Evolutionary conservation across 1,139 yeast genomes (phyloP).

Genomic region (Suhomyces maxii): DNA sequence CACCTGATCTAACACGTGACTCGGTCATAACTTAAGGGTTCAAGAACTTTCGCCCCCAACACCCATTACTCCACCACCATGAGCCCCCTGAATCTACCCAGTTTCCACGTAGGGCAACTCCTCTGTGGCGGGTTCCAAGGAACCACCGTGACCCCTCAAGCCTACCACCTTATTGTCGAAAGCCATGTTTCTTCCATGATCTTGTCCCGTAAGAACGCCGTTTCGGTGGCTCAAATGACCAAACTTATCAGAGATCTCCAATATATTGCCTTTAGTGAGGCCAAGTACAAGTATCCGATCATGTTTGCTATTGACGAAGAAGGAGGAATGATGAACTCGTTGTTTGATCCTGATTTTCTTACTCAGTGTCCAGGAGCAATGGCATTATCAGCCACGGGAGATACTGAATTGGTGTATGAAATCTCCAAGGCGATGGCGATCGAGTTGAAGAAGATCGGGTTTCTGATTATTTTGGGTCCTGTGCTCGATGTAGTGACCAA

Average conservation of each 20-base stretch:
- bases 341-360: constrained; percentile 52
- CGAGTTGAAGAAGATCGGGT: constrained; percentile 56
- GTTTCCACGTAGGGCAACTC: constrained; percentile 48
- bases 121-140: constrained; percentile 67
- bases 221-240: constrained; percentile 51
- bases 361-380: constrained; percentile 67
- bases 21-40: neutral
- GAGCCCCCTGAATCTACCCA: constrained; percentile 10
- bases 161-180: constrained; percentile 53
- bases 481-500: constrained; percentile 64
- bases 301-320: constrained; percentile 43
- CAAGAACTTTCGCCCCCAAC: neutral
- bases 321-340: constrained; percentile 51
- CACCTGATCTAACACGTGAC: neutral
- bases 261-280: constrained; percentile 50
- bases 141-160: constrained; percentile 55
- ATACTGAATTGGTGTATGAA: constrained; percentile 50
- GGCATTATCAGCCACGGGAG: constrained; percentile 63
- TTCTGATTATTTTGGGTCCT: constrained; percentile 62
- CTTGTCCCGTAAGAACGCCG: constrained; percentile 55
- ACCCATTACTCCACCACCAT: constrained; percentile 1
- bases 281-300: constrained; percentile 55
- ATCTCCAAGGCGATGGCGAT: constrained; percentile 57
- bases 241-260: constrained; percentile 56
- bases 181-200: constrained; percentile 60